A percentile compares a stretch with the other conserved stretches of the same genome.
phyloP scores from a whole-genome alignment of 1,284 basidiomycete species.

The Pseudozyma hubeiensis region DNA sequence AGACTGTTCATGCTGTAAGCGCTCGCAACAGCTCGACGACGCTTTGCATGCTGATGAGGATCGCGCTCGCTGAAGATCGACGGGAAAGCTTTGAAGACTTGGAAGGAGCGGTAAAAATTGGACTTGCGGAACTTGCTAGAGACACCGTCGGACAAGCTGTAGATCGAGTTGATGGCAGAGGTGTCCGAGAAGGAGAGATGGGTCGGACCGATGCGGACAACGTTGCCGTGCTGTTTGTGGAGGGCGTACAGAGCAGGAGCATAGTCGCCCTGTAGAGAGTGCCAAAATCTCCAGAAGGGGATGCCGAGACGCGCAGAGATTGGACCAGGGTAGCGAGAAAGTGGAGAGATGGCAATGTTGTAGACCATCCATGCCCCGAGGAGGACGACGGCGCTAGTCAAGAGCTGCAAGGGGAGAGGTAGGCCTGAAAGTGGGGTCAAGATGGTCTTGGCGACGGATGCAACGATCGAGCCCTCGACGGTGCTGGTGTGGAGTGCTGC shows the following conservation, averaged over 20 bases:
- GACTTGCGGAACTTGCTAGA: slow-evolving; percentile 57
- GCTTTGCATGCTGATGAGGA: slow-evolving; percentile 49
- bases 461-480: slow-evolving; percentile 30
- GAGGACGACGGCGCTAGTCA: slow-evolving; percentile 8
- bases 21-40: slow-evolving; percentile 49
- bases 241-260: slow-evolving; percentile 38
- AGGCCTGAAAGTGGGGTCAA: slow-evolving; percentile 21
- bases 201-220: slow-evolving; percentile 58
- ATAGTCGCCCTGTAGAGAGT: slow-evolving; percentile 45
- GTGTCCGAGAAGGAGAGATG: slow-evolving; percentile 55
- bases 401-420: slow-evolving; percentile 16
- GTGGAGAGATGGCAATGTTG: slow-evolving; percentile 43
- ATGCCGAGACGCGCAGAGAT: slow-evolving; percentile 47
- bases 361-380: slow-evolving; percentile 37
- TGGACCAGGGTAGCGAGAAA: slow-evolving; percentile 49
- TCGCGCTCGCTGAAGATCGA: slow-evolving; percentile 61
- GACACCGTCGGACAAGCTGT: slow-evolving; percentile 47
- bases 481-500: slow-evolving; percentile 5
- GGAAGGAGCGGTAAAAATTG: slow-evolving; percentile 45
- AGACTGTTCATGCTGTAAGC: slow-evolving; percentile 60
- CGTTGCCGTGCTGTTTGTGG: slow-evolving; percentile 46
- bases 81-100: slow-evolving; percentile 48
- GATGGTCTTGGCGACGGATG: slow-evolving; percentile 13
- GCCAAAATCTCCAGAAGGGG: slow-evolving; percentile 52
- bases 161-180: slow-evolving; percentile 51